Conservation (phyloP, 2,329 filamentous ascomycete genomes). For the Aureobasidium zeae region DNA sequence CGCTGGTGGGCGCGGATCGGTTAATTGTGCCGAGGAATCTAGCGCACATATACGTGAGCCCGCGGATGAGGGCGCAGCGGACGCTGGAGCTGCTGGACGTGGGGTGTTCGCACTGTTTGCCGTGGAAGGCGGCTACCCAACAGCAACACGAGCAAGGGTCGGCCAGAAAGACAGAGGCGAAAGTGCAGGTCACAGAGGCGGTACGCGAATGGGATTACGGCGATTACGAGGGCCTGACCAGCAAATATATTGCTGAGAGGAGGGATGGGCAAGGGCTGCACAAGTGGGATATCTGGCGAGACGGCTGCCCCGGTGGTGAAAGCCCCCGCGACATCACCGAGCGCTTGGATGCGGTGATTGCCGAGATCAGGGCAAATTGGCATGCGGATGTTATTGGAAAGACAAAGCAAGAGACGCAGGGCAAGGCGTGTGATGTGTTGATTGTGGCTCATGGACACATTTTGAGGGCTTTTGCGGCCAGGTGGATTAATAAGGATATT, state of each 20-base stretch:
- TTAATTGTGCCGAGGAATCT: constrained; percentile 76
- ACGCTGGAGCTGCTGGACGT: constrained; percentile 85
- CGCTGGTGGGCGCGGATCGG: constrained; percentile 73
- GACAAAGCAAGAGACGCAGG: constrained; percentile 29
- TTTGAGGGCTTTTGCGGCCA: constrained; percentile 74
- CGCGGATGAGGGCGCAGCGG: constrained; percentile 70
- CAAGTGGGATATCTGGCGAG: constrained; percentile 80
- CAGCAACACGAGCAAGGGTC: constrained; percentile 22
- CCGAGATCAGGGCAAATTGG: constrained; percentile 54
- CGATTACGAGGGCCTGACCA: constrained; percentile 50
- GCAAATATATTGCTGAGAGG: constrained; percentile 40
- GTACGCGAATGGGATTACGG: constrained; percentile 56
- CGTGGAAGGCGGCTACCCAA: constrained; percentile 48
- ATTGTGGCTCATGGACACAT: constrained; percentile 89
- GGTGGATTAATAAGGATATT: constrained; percentile 69
- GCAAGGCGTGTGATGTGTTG: constrained; percentile 51
- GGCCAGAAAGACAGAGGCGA: constrained; percentile 32
- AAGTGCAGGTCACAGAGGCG: constrained; percentile 42
- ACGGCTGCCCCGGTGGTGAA: constrained; percentile 70
- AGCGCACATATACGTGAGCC: constrained; percentile 72
- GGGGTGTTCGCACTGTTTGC: constrained; percentile 57
- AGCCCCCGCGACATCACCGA: constrained; percentile 61
- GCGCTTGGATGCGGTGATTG: constrained; percentile 67
- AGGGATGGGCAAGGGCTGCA: constrained; percentile 41
- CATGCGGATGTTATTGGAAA: constrained; percentile 45